Conservation (phyloP, 2,329 filamentous ascomycete species). For the Diplodia scrobiculata region DNA sequence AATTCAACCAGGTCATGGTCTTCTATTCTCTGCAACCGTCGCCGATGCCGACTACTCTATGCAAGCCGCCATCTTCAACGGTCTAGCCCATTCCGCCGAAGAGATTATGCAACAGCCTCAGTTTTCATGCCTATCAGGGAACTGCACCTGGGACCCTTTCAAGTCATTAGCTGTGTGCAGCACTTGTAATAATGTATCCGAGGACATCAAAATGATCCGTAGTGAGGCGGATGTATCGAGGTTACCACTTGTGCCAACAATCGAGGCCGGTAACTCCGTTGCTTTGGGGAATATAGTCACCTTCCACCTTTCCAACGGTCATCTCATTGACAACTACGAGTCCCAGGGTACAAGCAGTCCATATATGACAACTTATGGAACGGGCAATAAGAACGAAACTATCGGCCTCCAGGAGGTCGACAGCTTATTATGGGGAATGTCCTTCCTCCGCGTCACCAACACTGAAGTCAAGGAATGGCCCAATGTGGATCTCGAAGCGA, state of each 20-base stretch:
- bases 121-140: not conserved
- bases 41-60: not conserved
- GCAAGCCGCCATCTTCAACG: not conserved
- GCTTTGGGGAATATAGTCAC: too few species aligned
- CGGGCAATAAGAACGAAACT: not conserved
- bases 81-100: not conserved
- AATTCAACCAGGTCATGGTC: not conserved
- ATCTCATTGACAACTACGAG: not conserved
- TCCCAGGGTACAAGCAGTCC: not conserved
- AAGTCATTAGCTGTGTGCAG: conserved; percentile 1
- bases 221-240: too few species aligned
- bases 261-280: too few species aligned
- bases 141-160: conserved; percentile 2
- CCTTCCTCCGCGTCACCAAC: not conserved
- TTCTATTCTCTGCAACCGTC: not conserved
- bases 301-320: not conserved
- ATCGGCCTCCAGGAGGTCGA: not conserved
- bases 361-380: not conserved
- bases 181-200: not conserved
- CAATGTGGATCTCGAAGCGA: not conserved
- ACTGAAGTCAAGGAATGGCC: not conserved
- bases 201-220: too few species aligned
- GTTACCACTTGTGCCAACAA: too few species aligned
- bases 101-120: not conserved
- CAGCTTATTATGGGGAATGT: not conserved